Evolutionary conservation across 441 rosid genomes (phyloP).

Genomic region (Macaranga tanarius): DNA sequence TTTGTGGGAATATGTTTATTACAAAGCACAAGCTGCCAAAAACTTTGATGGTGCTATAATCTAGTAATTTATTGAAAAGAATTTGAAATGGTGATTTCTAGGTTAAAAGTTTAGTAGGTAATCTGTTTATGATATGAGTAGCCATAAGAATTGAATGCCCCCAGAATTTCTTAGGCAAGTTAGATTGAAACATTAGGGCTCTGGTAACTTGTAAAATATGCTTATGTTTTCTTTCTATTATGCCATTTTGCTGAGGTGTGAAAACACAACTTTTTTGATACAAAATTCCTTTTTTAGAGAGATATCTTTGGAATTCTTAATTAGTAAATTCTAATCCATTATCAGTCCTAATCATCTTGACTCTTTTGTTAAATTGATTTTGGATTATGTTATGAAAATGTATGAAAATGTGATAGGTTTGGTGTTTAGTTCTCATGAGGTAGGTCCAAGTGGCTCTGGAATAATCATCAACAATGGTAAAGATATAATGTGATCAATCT

Average conservation of each 20-base stretch:
- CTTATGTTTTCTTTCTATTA: background rate
- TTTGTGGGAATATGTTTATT: no score
- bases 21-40: no score
- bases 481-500: background rate
- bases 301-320: fast-evolving
- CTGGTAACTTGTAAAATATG: background rate
- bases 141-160: no score
- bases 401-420: background rate
- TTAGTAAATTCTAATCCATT: background rate
- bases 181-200: background rate
- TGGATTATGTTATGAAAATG: no score
- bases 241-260: background rate
- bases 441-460: background rate
- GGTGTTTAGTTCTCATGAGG: background rate
- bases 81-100: no score
- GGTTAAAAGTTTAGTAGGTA: no score
- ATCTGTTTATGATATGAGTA: no score
- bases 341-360: background rate
- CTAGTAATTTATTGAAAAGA: no score
- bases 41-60: no score
- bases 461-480: background rate
- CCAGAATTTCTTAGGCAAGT: no score
- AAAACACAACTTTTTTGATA: background rate
- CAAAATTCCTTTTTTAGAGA: background rate
- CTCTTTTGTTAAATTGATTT: no score